phyloP scores from a whole-genome alignment of 768 basidiomycete genomes.

The Leccinellum albellum region DNA sequence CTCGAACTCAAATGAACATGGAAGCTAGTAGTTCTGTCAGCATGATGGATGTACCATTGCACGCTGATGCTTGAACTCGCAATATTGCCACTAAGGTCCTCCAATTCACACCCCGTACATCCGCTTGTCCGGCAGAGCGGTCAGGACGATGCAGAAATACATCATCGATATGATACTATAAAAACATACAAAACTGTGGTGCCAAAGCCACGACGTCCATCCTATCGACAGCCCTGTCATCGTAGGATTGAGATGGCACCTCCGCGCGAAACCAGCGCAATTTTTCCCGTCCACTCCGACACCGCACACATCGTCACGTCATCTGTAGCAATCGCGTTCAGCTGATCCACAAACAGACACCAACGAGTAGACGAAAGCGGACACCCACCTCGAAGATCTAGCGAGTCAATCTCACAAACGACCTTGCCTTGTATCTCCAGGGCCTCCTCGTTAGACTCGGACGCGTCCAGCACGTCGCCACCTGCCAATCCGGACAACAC shows the following conservation, averaged over 20 bases:
- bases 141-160: not conserved
- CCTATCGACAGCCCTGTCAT: not conserved
- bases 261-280: constrained; percentile 40
- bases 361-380: no score
- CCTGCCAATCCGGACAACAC: not conserved
- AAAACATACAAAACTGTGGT: not conserved
- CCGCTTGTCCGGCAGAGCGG: no score
- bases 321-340: constrained; percentile 27
- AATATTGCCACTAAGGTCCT: no score
- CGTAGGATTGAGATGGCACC: constrained; percentile 24
- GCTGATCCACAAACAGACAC: no score
- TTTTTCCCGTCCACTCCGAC: constrained; percentile 42
- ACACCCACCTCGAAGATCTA: constrained; percentile 29
- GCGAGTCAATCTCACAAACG: constrained; percentile 19
- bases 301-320: constrained; percentile 46
- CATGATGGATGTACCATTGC: no score
- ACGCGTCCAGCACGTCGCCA: not conserved
- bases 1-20: no score
- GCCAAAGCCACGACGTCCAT: not conserved
- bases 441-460: not conserved
- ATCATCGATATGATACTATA: not conserved
- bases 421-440: constrained; percentile 11
- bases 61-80: no score
- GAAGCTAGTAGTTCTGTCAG: no score
- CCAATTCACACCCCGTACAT: no score